These are phyloP conservation scores for Solanum appendiculatum DNA, from an alignment of 257 asterid genomes.

Conservation along the genomic window DNA sequence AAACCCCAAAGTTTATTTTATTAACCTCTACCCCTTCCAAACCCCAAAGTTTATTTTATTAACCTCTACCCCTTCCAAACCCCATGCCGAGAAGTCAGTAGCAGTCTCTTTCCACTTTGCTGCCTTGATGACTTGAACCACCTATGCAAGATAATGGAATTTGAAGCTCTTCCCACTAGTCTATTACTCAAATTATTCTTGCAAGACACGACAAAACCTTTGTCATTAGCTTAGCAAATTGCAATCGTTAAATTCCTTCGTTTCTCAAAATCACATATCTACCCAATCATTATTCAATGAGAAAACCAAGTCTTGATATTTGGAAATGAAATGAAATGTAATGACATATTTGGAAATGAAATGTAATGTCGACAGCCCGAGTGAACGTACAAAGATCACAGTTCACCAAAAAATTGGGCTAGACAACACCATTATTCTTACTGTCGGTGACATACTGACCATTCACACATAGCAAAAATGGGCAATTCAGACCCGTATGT, in stretches of 20 bases:
- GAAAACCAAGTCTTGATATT: not conserved
- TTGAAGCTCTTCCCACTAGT: not conserved
- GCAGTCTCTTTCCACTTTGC: not conserved
- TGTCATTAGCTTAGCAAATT: not conserved
- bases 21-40: not conserved
- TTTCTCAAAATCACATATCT: not conserved
- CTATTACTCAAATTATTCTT: not conserved
- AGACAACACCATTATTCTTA: conserved; percentile 10
- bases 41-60: not conserved
- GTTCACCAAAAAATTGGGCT: conserved; percentile 6
- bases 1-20: not conserved
- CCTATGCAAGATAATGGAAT: not conserved
- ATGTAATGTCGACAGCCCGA: conserved; percentile 15
- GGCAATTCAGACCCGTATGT: conserved; percentile 4
- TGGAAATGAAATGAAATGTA: conserved; percentile 11
- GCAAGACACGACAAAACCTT: not conserved
- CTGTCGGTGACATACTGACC: conserved; percentile 49
- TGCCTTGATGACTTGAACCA: not conserved
- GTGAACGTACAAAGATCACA: conserved; percentile 1
- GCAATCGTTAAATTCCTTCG: not conserved
- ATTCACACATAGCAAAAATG: conserved; percentile 21
- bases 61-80: not conserved
- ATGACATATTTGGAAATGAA: not conserved
- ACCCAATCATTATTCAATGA: not conserved
- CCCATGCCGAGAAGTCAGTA: not conserved